phyloP scores from a whole-genome alignment of 1,284 basidiomycete species.

The Heterobasidion irregulare region DNA sequence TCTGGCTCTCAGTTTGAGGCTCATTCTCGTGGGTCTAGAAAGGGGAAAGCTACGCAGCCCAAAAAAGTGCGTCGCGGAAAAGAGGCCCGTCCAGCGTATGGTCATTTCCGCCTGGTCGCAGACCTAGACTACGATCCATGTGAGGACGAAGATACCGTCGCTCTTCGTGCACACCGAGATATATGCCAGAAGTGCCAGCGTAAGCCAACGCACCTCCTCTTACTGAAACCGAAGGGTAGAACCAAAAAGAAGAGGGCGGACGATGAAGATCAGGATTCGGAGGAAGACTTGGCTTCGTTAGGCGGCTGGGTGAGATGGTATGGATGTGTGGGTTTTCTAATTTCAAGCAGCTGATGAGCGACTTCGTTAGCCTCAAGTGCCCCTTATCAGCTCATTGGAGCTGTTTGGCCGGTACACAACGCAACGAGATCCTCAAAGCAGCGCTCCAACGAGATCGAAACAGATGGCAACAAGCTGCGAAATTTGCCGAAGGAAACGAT shows the following conservation, averaged over 20 bases:
- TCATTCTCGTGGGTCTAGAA: neutral
- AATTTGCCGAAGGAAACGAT: slow-evolving; percentile 6
- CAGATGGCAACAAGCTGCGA: slow-evolving; percentile 26
- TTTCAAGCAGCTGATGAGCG: neutral
- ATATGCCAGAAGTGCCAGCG: slow-evolving; percentile 67
- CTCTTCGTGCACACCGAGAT: slow-evolving; percentile 50
- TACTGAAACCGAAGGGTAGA: slow-evolving; percentile 27
- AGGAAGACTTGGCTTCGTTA: slow-evolving; percentile 42
- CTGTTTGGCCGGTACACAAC: slow-evolving; percentile 61
- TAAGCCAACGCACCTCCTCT: slow-evolving; percentile 45
- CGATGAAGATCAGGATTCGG: slow-evolving; percentile 47
- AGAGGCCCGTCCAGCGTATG: slow-evolving; percentile 53
- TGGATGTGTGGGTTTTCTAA: slow-evolving; percentile 10
- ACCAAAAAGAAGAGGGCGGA: slow-evolving; percentile 34
- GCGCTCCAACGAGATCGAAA: slow-evolving; percentile 42
- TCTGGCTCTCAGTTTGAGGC: slow-evolving; percentile 13
- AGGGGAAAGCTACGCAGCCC: slow-evolving; percentile 3
- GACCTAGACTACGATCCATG: slow-evolving; percentile 51
- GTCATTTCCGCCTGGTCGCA: slow-evolving; percentile 48
- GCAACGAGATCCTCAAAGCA: slow-evolving; percentile 65
- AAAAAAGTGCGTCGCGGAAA: slow-evolving; percentile 26
- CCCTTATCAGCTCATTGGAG: slow-evolving; percentile 74
- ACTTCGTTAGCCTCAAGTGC: slow-evolving; percentile 54
- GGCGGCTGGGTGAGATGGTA: slow-evolving; percentile 87
- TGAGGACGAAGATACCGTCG: slow-evolving; percentile 45